These are phyloP conservation scores for Boletus smithii DNA, from an alignment of 1,284 basidiomycete species.

Conservation along the genomic window DNA sequence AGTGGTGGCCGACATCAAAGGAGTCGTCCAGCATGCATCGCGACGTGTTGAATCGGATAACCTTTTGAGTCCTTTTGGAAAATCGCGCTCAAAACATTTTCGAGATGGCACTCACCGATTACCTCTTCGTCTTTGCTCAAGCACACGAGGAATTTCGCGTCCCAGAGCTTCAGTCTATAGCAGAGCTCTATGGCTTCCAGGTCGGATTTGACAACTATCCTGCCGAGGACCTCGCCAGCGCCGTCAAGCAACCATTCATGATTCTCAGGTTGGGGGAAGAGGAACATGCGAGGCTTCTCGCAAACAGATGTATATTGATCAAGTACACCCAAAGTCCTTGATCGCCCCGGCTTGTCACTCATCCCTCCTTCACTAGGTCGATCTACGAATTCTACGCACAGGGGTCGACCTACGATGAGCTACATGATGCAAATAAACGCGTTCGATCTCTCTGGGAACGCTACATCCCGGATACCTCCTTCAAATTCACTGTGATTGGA, in stretches of 20 bases:
- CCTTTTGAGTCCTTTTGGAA: too few species aligned
- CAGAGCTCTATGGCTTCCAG: conserved; percentile 62
- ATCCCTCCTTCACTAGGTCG: conserved; percentile 46
- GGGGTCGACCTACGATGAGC: conserved; percentile 61
- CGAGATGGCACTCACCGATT: conserved; percentile 39
- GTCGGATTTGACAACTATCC: conserved; percentile 40
- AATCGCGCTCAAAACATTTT: background rate
- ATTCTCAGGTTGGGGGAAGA: conserved; percentile 68
- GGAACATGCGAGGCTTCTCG: conserved; percentile 71
- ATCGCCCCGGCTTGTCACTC: conserved; percentile 1
- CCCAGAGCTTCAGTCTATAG: conserved; percentile 72
- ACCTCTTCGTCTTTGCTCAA: conserved; percentile 77
- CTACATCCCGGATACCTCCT: conserved; percentile 65
- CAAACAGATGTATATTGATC: conserved; percentile 78
- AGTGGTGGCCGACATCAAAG: conserved; percentile 16
- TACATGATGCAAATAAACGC: conserved; percentile 59
- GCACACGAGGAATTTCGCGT: conserved; percentile 77
- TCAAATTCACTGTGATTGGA: conserved; percentile 77
- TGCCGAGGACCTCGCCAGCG: conserved; percentile 38
- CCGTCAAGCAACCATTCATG: conserved; percentile 69
- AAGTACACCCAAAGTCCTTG: conserved; percentile 49
- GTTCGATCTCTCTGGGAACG: conserved; percentile 54
- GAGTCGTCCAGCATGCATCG: too few species aligned
- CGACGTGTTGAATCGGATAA: too few species aligned
- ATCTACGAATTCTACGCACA: conserved; percentile 75